A percentile compares a stretch with the other conserved stretches of the same genome.
Conservation (phyloP, 148 eudicot species). For the Chenopodium album region DNA sequence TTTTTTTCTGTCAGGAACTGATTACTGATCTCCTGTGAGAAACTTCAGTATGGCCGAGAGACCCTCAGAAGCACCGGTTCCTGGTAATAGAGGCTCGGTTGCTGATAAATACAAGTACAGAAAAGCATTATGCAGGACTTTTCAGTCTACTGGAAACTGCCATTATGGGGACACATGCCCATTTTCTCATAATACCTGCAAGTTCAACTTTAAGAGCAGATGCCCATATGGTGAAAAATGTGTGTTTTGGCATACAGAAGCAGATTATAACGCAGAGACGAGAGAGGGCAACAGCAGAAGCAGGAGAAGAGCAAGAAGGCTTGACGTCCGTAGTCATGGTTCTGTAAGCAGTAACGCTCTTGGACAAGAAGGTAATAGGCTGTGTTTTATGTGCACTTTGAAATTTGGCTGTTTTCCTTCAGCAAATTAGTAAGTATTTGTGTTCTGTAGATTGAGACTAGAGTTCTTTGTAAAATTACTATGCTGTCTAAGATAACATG, state of each 20-base stretch:
- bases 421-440: background rate
- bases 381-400: background rate
- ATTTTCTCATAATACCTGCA: conserved; percentile 23
- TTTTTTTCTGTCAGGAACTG: background rate
- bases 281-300: background rate
- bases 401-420: background rate
- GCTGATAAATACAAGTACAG: background rate
- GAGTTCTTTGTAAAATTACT: background rate
- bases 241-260: conserved; percentile 5
- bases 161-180: conserved; percentile 12
- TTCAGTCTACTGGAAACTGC: conserved; percentile 18
- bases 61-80: background rate
- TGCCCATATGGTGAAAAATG: conserved; percentile 24
- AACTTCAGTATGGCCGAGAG: background rate
- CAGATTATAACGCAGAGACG: background rate
- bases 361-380: conserved; percentile 48
- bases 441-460: background rate
- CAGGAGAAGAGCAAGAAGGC: no score
- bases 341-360: conserved; percentile 39
- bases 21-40: background rate
- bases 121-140: conserved; percentile 10
- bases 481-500: background rate
- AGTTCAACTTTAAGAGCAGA: background rate
- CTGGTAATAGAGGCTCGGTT: background rate
- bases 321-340: conserved; percentile 32